These are phyloP conservation scores for Trametes polyzona DNA, from an alignment of 1,284 basidiomycete species.

Conservation along the genomic window DNA sequence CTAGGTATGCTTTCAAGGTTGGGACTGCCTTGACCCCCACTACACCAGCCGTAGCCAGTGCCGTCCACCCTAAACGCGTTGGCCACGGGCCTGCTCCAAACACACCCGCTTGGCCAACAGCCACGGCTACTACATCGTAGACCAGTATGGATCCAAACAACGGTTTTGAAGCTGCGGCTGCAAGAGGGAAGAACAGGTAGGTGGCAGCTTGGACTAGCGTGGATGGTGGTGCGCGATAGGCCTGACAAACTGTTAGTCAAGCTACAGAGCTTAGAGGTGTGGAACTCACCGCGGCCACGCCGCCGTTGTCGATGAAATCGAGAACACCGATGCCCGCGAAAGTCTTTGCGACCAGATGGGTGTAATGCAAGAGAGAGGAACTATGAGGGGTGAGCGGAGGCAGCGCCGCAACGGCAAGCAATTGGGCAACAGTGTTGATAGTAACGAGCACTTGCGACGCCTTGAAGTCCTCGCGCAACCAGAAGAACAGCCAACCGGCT, in stretches of 20 bases:
- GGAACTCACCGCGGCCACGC: constrained; percentile 32
- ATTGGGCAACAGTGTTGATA: constrained; percentile 38
- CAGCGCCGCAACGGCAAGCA: constrained; percentile 35
- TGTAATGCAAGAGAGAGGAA: constrained; percentile 28
- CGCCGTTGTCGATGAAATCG: constrained; percentile 41
- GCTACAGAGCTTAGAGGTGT: not conserved
- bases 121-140: constrained; percentile 35
- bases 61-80: constrained; percentile 31
- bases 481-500: constrained; percentile 42
- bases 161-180: constrained; percentile 30
- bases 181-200: constrained; percentile 30
- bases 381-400: constrained; percentile 28
- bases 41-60: constrained; percentile 25
- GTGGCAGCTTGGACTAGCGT: constrained; percentile 27
- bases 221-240: constrained; percentile 28
- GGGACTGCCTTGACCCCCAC: constrained; percentile 26
- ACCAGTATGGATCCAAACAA: constrained; percentile 34
- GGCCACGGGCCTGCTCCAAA: constrained; percentile 30
- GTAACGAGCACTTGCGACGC: constrained; percentile 37
- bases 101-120: constrained; percentile 31
- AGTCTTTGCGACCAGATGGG: constrained; percentile 40
- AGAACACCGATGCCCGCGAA: constrained; percentile 40
- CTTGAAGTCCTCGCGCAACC: constrained; percentile 37
- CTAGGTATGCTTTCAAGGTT: constrained; percentile 2
- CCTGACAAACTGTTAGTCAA: constrained; percentile 8